A percentile compares a stretch with the other conserved stretches of the same genome.
Evolutionary conservation across 2,329 filamentous ascomycete species (phyloP).

Genomic region (Calonectria multiphialidica): DNA sequence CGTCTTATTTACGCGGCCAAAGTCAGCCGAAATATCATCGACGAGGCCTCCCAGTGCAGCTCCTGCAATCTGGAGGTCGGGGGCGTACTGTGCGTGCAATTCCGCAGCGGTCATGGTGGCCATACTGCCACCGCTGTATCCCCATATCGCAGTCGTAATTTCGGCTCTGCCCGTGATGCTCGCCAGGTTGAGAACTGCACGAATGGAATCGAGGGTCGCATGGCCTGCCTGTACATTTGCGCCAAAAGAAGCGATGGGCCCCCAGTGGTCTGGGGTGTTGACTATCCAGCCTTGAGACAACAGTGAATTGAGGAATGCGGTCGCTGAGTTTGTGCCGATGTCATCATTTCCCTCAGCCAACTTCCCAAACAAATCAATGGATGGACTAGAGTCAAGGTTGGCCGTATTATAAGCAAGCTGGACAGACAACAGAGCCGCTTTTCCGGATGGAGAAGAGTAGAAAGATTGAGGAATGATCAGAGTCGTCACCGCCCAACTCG

Average conservation of each 20-base stretch:
- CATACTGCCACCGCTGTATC: conserved; percentile 39
- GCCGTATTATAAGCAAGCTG: conserved; percentile 37
- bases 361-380: conserved; percentile 19
- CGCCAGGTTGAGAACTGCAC: conserved; percentile 47
- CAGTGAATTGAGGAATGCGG: conserved; percentile 17
- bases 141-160: conserved; percentile 28
- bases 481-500: conserved; percentile 55
- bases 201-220: conserved; percentile 54
- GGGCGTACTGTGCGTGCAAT: conserved; percentile 31
- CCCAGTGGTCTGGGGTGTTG: conserved; percentile 57
- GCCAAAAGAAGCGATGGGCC: conserved; percentile 55
- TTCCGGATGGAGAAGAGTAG: conserved; percentile 15
- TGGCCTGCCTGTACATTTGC: conserved; percentile 54
- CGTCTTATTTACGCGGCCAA: conserved; percentile 31
- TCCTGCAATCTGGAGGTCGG: conserved; percentile 22
- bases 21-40: conserved; percentile 28
- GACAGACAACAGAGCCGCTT: conserved; percentile 29
- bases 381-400: conserved; percentile 36
- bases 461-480: conserved; percentile 45
- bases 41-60: conserved; percentile 34
- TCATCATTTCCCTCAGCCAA: conserved; percentile 23
- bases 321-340: conserved; percentile 27
- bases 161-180: background rate
- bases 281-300: conserved; percentile 30
- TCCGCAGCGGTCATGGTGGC: conserved; percentile 32